Evolutionary conservation across 129 eudicot species (phyloP), one percentile per base, ranked within the genome.

Genomic region (Lactuca sativa): DNA sequence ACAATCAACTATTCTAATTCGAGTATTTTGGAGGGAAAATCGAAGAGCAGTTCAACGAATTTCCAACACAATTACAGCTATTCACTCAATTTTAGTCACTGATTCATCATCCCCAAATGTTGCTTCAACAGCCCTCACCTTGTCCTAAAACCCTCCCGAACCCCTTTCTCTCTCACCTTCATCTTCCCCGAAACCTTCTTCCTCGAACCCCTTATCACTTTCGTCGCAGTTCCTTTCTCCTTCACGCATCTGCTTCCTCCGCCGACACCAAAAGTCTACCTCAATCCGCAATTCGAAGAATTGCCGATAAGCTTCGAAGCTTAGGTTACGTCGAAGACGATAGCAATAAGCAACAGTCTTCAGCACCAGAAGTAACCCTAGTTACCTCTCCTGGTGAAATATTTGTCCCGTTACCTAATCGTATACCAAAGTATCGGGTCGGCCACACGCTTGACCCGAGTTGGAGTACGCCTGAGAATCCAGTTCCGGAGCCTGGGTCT

Each of bases 401-500:
- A 6, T 93, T 93, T 33, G 75, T 93, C 32, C 99, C 97, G 3
- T 43, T 87, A 17, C 87, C 95, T 17, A 51, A 79, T 36, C 86
- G 72, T 6, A 56, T 93, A 41, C 95, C 97, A 5, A 90, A 87
- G 48, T 56, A 81, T 62, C 85, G 99, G 33, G 97, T 93, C 51
- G 99, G 99, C 33, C 95, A 93, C 68, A 86, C 99, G 9, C 82
- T 93, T 5, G 97, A 93, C 85, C 61, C 92, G 66, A 93, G 99
- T 62, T 93, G 99, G 99, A 84, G 92, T 65, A 92, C 87, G 51
- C 97, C 97, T 0, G 84, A 88, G 74, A 86, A 82, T 70, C 97
- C 96, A 4, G 95, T 91, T 16, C 97, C 97, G 4, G 79, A 73
- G n/a, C 95, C 95, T 8, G 98, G 91, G 4, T 65, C 91, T 1